Percentiles rank a stretch among this genome's conserved stretches.
Conservation (phyloP, 495 filamentous ascomycete genomes). For the Tricharina praecox region DNA sequence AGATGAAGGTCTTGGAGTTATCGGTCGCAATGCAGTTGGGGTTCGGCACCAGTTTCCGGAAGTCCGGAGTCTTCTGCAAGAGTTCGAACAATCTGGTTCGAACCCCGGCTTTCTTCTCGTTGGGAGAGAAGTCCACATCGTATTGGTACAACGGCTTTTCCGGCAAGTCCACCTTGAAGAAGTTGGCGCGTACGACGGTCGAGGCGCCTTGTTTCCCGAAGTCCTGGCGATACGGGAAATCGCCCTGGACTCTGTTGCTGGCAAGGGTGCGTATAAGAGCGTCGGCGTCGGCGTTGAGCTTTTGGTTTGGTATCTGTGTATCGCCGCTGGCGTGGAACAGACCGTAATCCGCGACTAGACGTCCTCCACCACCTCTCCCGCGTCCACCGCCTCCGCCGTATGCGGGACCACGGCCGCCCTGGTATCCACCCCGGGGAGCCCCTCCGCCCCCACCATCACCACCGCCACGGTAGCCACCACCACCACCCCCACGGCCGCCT, state of each 20-base stretch:
- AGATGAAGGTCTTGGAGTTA: constrained; percentile 23
- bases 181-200: constrained; percentile 46
- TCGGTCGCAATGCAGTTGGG: constrained; percentile 37
- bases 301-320: background rate
- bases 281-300: background rate
- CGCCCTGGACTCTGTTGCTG: background rate
- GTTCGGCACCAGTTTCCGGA: constrained; percentile 20
- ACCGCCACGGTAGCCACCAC: background rate
- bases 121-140: constrained; percentile 28
- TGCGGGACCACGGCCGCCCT: background rate
- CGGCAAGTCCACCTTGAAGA: constrained; percentile 36
- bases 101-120: constrained; percentile 31
- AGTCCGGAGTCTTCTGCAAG: constrained; percentile 27
- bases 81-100: constrained; percentile 32
- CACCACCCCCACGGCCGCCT: constrained; percentile 1
- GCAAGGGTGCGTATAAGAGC: constrained; percentile 5
- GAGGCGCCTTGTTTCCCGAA: constrained; percentile 38
- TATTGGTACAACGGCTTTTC: constrained; percentile 28
- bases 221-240: constrained; percentile 37
- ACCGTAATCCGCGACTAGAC: background rate
- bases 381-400: constrained; percentile 8
- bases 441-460: background rate
- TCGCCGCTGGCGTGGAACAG: background rate
- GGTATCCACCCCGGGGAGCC: constrained; percentile 2
- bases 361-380: background rate